A percentile compares a stretch with the other conserved stretches of the same genome.
These are phyloP conservation scores for Gillenia trifoliata DNA, from an alignment of 306 rosid species.

Conservation along the genomic window DNA sequence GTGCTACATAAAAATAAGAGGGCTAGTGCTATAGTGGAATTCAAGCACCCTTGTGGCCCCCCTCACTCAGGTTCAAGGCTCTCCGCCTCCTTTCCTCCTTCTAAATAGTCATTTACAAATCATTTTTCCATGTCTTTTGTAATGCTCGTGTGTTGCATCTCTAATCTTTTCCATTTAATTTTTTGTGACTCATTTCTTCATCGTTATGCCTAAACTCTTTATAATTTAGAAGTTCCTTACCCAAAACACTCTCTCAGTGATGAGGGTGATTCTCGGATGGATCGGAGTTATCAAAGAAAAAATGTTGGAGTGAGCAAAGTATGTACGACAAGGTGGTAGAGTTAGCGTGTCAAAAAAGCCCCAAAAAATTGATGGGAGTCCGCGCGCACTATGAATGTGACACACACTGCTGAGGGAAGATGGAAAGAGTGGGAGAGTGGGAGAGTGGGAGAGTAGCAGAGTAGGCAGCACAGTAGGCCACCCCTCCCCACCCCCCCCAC, in stretches of 20 bases:
- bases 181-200: neutral
- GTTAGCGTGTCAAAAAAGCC: neutral
- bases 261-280: neutral
- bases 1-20: too few relatives aligned
- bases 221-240: too few relatives aligned
- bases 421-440: too few relatives aligned
- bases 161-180: too few relatives aligned
- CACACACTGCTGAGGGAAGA: neutral
- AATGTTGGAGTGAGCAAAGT: neutral
- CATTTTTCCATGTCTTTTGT: too few relatives aligned
- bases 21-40: neutral
- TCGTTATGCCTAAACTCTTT: too few relatives aligned
- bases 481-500: neutral
- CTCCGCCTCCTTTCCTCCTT: too few relatives aligned
- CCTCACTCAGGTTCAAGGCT: neutral
- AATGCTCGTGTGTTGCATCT: too few relatives aligned
- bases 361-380: neutral
- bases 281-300: neutral
- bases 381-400: neutral
- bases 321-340: neutral
- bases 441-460: neutral
- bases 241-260: too few relatives aligned
- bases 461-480: neutral
- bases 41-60: neutral
- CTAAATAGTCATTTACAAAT: too few relatives aligned